A percentile compares a stretch with the other conserved stretches of the same genome.
These are phyloP conservation scores for Huiozyma naganishii DNA, from an alignment of 805 yeast species.

Conservation along the genomic window DNA sequence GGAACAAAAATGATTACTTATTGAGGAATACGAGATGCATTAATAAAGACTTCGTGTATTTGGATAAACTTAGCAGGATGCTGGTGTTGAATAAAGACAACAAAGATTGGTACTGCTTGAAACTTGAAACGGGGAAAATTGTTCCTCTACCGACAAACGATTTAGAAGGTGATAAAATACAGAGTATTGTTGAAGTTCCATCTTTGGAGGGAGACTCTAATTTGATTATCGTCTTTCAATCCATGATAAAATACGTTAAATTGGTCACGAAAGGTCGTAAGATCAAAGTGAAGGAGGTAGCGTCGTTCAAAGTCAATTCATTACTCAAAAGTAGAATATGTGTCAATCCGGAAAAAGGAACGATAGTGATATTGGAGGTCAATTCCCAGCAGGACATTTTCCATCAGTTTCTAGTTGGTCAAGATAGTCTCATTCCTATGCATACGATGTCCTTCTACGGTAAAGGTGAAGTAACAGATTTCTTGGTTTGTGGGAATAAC, in stretches of 20 bases:
- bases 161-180: conserved; percentile 1
- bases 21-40: conserved; percentile 17
- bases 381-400: not conserved
- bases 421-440: conserved; percentile 1
- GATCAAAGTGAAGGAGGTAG: conserved; percentile 5
- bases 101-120: conserved; percentile 20
- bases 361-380: conserved; percentile 5
- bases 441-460: conserved; percentile 5
- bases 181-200: conserved; percentile 8
- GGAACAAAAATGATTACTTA: conserved; percentile 14
- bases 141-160: conserved; percentile 6
- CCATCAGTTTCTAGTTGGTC: not conserved
- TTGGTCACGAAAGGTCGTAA: conserved; percentile 11
- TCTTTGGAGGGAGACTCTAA: conserved; percentile 1
- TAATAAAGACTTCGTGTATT: conserved; percentile 14
- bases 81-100: conserved; percentile 14
- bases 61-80: conserved; percentile 19
- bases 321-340: conserved; percentile 2
- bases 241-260: conserved; percentile 9
- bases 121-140: conserved; percentile 19
- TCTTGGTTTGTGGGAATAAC: conserved; percentile 9
- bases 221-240: conserved; percentile 9
- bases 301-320: conserved; percentile 2
- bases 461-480: conserved; percentile 7
- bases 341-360: conserved; percentile 3